phyloP scores from a whole-genome alignment of 2,329 filamentous ascomycete genomes.

The Fusarium sp. region DNA sequence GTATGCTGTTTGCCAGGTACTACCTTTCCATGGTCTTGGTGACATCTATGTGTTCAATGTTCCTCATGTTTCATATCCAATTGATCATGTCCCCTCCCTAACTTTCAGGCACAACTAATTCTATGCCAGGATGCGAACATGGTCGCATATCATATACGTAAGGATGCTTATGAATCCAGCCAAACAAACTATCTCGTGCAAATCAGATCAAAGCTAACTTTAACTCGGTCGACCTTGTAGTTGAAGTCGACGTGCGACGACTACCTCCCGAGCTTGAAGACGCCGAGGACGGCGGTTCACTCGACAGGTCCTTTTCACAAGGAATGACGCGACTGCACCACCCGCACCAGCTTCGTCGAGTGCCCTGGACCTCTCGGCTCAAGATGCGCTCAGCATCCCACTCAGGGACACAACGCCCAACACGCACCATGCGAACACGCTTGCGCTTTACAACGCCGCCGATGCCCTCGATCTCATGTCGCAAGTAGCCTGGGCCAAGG shows the following conservation, averaged over 20 bases:
- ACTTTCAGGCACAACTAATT: background rate
- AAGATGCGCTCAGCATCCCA: constrained; percentile 83
- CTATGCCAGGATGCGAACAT: background rate
- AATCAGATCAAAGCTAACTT: constrained; percentile 17
- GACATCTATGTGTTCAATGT: constrained; percentile 1
- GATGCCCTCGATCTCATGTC: constrained; percentile 91
- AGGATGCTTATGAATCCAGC: background rate
- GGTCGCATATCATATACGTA: background rate
- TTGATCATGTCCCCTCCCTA: background rate
- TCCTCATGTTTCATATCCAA: background rate
- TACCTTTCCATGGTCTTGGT: constrained; percentile 2
- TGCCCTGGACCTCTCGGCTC: constrained; percentile 73
- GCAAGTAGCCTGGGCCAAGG: constrained; percentile 76
- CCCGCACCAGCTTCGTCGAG: constrained; percentile 84
- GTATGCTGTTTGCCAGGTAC: background rate
- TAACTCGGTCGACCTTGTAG: constrained; percentile 26
- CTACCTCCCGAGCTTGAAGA: constrained; percentile 38
- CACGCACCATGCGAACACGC: constrained; percentile 79
- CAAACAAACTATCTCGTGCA: constrained; percentile 1
- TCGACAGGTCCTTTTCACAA: constrained; percentile 56
- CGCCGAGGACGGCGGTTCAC: constrained; percentile 40
- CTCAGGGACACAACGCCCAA: constrained; percentile 87
- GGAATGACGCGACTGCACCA: constrained; percentile 87
- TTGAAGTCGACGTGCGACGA: constrained; percentile 40
- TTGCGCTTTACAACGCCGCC: constrained; percentile 89